A percentile compares a stretch with the other conserved stretches of the same genome.
These are phyloP conservation scores for Cicer judaicum DNA, from an alignment of 306 rosid species.

Conservation along the genomic window DNA sequence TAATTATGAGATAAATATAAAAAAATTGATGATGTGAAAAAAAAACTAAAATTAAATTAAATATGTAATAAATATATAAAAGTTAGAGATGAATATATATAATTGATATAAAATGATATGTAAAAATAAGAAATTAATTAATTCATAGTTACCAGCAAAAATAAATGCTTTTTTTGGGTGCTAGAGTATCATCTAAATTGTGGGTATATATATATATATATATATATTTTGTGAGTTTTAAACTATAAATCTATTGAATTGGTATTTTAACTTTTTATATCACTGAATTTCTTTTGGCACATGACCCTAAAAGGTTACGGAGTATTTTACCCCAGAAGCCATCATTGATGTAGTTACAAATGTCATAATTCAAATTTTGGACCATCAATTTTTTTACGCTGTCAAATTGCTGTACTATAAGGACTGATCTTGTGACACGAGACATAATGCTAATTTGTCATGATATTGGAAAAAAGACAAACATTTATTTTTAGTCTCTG, in stretches of 20 bases:
- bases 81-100: too few relatives aligned
- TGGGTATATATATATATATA: too few relatives aligned
- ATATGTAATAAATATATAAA: too few relatives aligned
- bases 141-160: too few relatives aligned
- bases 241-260: not conserved
- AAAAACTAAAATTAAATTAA: too few relatives aligned
- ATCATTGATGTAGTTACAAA: conserved; percentile 12
- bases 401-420: not conserved
- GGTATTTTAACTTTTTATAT: not conserved
- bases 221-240: too few relatives aligned
- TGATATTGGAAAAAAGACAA: not conserved
- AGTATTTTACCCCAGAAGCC: not conserved
- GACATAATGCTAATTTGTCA: not conserved
- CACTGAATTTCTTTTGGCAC: not conserved
- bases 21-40: too few relatives aligned
- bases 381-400: not conserved
- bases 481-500: not conserved
- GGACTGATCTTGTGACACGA: conserved; percentile 15
- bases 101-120: too few relatives aligned
- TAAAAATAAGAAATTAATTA: too few relatives aligned
- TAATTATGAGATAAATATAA: too few relatives aligned
- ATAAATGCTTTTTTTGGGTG: too few relatives aligned
- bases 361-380: conserved; percentile 17
- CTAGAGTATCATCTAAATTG: too few relatives aligned
- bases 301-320: not conserved